These are phyloP conservation scores for Physcomitrellopsis africana DNA, from an alignment of 225 moss, liverwort and hornwort genomes.

Conservation along the genomic window DNA sequence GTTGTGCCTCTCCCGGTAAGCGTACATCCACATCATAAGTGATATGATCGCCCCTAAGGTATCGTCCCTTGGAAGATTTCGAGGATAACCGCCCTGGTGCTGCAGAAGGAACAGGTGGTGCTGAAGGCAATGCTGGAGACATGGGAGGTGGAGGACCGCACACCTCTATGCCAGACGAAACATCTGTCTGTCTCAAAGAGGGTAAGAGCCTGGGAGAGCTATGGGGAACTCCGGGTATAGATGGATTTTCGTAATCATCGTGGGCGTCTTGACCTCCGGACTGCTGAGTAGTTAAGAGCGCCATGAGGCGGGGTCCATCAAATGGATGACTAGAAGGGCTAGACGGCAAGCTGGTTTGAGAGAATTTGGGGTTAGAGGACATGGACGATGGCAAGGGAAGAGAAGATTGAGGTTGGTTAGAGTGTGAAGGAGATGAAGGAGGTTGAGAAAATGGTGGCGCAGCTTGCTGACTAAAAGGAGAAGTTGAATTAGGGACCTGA, in stretches of 20 bases:
- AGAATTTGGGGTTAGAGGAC: slow-evolving; percentile 39
- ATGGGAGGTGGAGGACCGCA: slow-evolving; percentile 71
- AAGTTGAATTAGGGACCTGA: slow-evolving; percentile 49
- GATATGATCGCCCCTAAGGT: slow-evolving; percentile 62
- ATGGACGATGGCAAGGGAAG: slow-evolving; percentile 30
- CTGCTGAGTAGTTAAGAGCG: slow-evolving; percentile 66
- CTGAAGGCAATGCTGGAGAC: slow-evolving; percentile 66
- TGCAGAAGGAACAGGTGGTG: slow-evolving; percentile 61
- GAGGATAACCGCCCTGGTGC: slow-evolving; percentile 42
- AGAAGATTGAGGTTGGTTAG: slow-evolving; percentile 44
- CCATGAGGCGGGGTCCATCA: slow-evolving; percentile 88
- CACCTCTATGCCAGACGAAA: slow-evolving; percentile 32
- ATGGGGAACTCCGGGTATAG: slow-evolving; percentile 39
- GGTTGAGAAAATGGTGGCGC: slow-evolving; percentile 43
- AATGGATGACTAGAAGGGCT: slow-evolving; percentile 64
- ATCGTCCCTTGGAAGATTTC: slow-evolving; percentile 64
- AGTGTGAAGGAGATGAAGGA: slow-evolving; percentile 52
- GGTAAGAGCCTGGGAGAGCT: slow-evolving; percentile 52
- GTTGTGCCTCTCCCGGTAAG: slow-evolving; percentile 69
- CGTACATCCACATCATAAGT: slow-evolving; percentile 76
- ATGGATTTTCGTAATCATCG: slow-evolving; percentile 56
- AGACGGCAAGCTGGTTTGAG: slow-evolving; percentile 41
- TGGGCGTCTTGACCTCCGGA: slow-evolving; percentile 54
- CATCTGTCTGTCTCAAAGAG: slow-evolving; percentile 29
- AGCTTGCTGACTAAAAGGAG: slow-evolving; percentile 51